Evolutionary conservation across 805 yeast species (phyloP).

Genomic region (Saccharomyces paradoxus): DNA sequence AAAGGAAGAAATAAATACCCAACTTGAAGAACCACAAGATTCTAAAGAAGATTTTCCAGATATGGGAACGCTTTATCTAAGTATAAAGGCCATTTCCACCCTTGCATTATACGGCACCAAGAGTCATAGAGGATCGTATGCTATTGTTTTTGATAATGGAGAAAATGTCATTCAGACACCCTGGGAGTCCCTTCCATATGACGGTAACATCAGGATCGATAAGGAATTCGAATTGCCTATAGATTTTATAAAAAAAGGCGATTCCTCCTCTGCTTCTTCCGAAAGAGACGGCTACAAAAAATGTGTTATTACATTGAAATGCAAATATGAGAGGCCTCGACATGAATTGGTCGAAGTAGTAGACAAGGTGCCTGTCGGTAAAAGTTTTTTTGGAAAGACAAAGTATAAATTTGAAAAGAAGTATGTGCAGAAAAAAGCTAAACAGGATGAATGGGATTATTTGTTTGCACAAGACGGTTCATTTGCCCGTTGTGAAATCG

Average conservation of each 20-base stretch:
- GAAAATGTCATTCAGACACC: conserved; percentile 68
- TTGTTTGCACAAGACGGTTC: conserved; percentile 81
- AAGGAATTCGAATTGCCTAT: conserved; percentile 67
- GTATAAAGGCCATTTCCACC: conserved; percentile 39
- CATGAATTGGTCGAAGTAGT: conserved; percentile 50
- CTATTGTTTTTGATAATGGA: conserved; percentile 64
- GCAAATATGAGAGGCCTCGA: conserved; percentile 41
- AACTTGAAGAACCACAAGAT: background rate
- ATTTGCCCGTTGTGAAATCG: conserved; percentile 69
- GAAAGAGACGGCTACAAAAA: conserved; percentile 31
- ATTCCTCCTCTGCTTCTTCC: background rate
- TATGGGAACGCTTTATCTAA: conserved; percentile 46
- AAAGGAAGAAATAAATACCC: background rate
- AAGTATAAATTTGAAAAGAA: conserved; percentile 34
- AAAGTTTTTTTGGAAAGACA: conserved; percentile 25
- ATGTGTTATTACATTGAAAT: conserved; percentile 64
- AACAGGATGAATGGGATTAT: conserved; percentile 50
- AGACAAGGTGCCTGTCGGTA: conserved; percentile 45
- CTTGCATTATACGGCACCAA: conserved; percentile 41
- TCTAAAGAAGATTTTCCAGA: conserved; percentile 9
- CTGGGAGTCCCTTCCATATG: conserved; percentile 29
- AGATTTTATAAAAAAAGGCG: conserved; percentile 39
- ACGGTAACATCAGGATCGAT: conserved; percentile 34
- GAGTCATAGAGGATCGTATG: conserved; percentile 41
- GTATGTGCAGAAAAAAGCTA: conserved; percentile 42